These are phyloP conservation scores for Botryotinia narcissicola DNA, from an alignment of 2,329 filamentous ascomycete genomes.

Conservation along the genomic window DNA sequence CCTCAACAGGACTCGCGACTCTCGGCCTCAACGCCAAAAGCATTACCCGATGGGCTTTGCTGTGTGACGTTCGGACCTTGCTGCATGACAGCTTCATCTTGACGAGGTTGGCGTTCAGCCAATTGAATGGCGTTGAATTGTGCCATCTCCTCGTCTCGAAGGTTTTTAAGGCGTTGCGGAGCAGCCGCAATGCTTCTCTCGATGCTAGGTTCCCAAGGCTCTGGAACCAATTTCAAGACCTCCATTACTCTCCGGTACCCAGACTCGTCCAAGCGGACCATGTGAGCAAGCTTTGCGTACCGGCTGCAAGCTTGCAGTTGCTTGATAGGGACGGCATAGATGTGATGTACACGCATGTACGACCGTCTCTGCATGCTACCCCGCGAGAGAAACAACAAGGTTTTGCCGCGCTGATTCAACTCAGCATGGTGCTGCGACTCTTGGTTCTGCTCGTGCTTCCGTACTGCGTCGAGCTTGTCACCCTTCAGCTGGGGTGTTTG, in stretches of 20 bases:
- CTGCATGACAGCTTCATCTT: background rate
- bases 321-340: slow-evolving; percentile 3
- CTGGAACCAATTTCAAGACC: background rate
- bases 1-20: background rate
- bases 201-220: background rate
- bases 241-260: background rate
- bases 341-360: slow-evolving; percentile 6
- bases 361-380: background rate
- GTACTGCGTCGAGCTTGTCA: background rate
- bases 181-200: background rate
- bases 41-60: background rate
- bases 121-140: background rate
- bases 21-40: background rate
- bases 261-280: background rate
- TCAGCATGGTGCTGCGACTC: background rate
- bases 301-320: background rate
- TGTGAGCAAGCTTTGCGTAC: background rate
- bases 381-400: background rate
- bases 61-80: background rate
- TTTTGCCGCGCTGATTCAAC: background rate
- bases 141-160: background rate
- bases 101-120: background rate
- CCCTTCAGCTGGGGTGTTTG: background rate
- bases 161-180: background rate
- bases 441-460: background rate